Conservation (phyloP, 345 rosid species). For the Adansonia digitata region DNA sequence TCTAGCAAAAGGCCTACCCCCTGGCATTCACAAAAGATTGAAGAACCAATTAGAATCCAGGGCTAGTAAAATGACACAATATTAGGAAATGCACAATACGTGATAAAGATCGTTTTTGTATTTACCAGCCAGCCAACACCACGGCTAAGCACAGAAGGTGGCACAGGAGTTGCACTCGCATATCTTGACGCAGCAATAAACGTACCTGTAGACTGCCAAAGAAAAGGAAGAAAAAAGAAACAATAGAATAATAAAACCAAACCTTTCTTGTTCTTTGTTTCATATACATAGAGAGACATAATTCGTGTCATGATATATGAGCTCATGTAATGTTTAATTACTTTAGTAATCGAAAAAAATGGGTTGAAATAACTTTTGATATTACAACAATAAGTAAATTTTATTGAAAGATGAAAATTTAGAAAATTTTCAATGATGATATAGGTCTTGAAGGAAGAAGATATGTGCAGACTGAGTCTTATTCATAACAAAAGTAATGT, state of each 20-base stretch:
- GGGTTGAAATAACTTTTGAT: no score
- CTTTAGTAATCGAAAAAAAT: no score
- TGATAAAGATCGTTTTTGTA: conserved; percentile 8
- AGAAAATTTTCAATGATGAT: neutral
- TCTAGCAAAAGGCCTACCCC: conserved; percentile 61
- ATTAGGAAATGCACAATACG: neutral
- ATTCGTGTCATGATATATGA: neutral
- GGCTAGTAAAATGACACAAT: neutral
- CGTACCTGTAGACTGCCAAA: conserved; percentile 69
- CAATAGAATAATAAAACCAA: no score
- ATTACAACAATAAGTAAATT: no score
- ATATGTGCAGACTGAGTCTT: neutral
- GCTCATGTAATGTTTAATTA: neutral
- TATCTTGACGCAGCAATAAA: conserved; percentile 71
- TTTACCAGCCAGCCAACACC: conserved; percentile 79
- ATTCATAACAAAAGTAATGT: neutral
- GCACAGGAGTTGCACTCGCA: conserved; percentile 78
- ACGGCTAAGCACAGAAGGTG: conserved; percentile 75
- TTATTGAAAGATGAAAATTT: no score
- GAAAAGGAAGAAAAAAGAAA: neutral
- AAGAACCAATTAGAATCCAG: neutral
- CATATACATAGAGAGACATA: no score
- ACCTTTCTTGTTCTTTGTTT: no score
- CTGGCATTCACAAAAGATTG: conserved; percentile 29
- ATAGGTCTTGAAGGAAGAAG: neutral